These are phyloP conservation scores for Pseudozyma thailandica DNA, from an alignment of 1,284 basidiomycete species.

Conservation along the genomic window DNA sequence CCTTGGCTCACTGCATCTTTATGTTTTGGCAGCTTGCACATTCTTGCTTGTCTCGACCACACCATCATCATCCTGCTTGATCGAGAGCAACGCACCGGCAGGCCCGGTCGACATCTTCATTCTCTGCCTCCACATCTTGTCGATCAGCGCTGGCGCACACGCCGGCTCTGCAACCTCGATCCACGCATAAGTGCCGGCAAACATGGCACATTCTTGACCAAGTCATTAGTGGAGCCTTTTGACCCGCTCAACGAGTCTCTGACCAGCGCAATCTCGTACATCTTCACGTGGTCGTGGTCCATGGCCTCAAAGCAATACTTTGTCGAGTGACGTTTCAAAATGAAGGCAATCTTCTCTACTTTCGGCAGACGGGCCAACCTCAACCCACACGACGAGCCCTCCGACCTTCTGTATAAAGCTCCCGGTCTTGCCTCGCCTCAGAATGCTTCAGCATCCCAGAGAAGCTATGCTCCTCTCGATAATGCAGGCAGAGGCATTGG, in stretches of 20 bases:
- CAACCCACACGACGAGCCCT: conserved; percentile 2
- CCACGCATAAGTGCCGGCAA: neutral
- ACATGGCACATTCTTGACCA: neutral
- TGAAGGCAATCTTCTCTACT: conserved; percentile 37
- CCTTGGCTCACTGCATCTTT: neutral
- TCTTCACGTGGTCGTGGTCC: too few relatives aligned
- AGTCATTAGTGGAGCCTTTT: neutral
- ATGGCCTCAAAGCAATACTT: too few relatives aligned
- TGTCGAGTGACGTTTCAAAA: neutral
- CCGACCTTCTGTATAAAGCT: conserved; percentile 2
- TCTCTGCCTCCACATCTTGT: neutral
- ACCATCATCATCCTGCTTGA: neutral
- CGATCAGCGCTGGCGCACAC: neutral
- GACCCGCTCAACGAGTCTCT: neutral
- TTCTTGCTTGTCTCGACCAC: neutral
- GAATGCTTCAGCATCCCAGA: neutral
- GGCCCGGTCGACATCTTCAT: neutral
- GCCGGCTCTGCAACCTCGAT: neutral
- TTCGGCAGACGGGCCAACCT: conserved; percentile 29
- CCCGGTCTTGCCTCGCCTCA: neutral
- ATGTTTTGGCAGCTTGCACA: neutral
- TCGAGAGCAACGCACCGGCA: neutral
- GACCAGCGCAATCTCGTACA: neutral
- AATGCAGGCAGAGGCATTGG: conserved; percentile 17
- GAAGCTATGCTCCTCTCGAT: conserved; percentile 13